Evolutionary conservation across 139 green algal species (phyloP).

Genomic region (Bryopsis sp.): DNA sequence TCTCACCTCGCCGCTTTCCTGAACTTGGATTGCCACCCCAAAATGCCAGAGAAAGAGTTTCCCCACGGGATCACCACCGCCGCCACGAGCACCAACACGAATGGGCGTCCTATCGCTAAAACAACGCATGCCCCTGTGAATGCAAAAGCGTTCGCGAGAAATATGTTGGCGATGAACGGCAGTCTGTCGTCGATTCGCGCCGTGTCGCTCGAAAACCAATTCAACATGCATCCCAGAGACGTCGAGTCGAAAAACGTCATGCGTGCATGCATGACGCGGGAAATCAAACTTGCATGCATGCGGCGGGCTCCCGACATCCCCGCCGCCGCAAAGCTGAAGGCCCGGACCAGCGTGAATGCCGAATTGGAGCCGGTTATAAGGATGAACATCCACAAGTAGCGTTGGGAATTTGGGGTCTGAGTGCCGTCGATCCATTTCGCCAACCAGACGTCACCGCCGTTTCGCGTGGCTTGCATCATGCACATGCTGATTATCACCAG

Average conservation of each 20-base stretch:
- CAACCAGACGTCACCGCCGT: slow-evolving; percentile 25
- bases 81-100: no score
- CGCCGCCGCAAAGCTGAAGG: neutral
- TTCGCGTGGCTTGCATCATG: slow-evolving; percentile 19
- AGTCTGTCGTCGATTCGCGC: slow-evolving; percentile 43
- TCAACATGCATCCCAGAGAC: slow-evolving; percentile 62
- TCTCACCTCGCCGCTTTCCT: no score
- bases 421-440: slow-evolving; percentile 22
- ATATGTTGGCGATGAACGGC: slow-evolving; percentile 25
- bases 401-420: neutral
- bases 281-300: slow-evolving; percentile 32
- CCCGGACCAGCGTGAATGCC: slow-evolving; percentile 12
- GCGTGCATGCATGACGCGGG: slow-evolving; percentile 40
- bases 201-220: slow-evolving; percentile 48
- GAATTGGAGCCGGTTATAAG: neutral
- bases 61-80: no score
- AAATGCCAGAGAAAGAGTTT: no score
- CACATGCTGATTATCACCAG: neutral
- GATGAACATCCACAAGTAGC: slow-evolving; percentile 14
- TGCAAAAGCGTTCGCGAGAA: neutral
- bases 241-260: slow-evolving; percentile 74
- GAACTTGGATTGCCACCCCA: no score
- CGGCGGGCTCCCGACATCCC: slow-evolving; percentile 6
- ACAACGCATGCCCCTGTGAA: neutral
- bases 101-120: no score